Percentiles rank a stretch among this genome's conserved stretches.
These are phyloP conservation scores for Solanum ahanhuiri DNA, from an alignment of 257 asterid species.

Conservation along the genomic window DNA sequence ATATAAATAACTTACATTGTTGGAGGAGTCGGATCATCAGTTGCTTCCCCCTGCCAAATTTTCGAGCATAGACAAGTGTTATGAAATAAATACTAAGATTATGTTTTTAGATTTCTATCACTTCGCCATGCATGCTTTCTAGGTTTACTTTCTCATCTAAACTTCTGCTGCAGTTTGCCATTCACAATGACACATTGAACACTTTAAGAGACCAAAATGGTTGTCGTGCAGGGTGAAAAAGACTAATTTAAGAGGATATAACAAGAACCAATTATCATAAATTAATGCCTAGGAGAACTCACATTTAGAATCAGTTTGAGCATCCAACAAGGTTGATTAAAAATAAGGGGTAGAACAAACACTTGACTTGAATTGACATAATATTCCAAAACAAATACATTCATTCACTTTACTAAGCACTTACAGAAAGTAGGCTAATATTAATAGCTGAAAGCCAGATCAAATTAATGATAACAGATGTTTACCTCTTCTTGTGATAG, in stretches of 20 bases:
- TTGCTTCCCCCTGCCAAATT: not conserved
- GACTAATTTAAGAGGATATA: not conserved
- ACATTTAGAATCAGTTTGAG: not conserved
- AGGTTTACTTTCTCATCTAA: not conserved
- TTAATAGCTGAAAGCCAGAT: not conserved
- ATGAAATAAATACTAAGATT: not conserved
- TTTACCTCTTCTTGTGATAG: slow-evolving; percentile 1
- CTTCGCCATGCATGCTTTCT: not conserved
- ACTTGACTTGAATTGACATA: not conserved
- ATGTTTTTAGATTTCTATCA: not conserved
- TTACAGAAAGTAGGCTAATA: not conserved
- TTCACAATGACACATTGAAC: not conserved
- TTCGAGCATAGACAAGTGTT: not conserved
- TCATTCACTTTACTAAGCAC: not conserved
- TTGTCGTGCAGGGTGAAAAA: not conserved
- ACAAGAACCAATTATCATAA: not conserved
- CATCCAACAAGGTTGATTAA: not conserved
- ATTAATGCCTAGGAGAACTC: not conserved
- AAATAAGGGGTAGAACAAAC: not conserved
- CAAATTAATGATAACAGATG: not conserved
- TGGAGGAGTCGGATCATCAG: not conserved
- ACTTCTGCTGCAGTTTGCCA: not conserved
- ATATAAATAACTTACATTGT: not conserved
- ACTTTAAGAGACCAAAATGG: not conserved
- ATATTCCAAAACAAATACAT: not conserved